A percentile compares a stretch with the other conserved stretches of the same genome.
Evolutionary conservation across 2,329 filamentous ascomycete species (phyloP).

Genomic region (Lojkania enalia): DNA sequence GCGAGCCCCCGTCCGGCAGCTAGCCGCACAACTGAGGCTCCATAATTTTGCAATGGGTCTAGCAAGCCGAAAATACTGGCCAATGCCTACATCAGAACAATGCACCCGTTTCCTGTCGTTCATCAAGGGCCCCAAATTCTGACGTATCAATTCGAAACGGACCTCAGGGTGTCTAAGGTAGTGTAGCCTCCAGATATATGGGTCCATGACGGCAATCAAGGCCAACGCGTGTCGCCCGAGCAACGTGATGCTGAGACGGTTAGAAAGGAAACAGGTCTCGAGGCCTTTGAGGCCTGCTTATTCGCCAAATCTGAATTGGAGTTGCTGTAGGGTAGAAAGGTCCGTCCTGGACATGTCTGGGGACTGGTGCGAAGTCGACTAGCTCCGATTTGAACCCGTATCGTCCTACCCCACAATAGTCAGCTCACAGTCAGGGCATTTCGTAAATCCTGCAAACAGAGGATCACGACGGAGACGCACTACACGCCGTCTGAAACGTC

Average conservation of each 20-base stretch:
- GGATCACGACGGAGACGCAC: slow-evolving; percentile 42
- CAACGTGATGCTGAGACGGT: slow-evolving; percentile 9
- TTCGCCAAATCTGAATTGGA: slow-evolving; percentile 61
- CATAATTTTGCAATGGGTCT: slow-evolving; percentile 24
- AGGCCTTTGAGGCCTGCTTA: slow-evolving; percentile 34
- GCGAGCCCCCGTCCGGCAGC: slow-evolving; percentile 16
- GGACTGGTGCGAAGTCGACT: slow-evolving; percentile 35
- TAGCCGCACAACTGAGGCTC: slow-evolving; percentile 10
- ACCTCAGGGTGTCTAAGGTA: slow-evolving; percentile 8
- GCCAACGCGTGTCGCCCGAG: slow-evolving; percentile 19
- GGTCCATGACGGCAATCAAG: slow-evolving; percentile 17
- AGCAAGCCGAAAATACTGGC: slow-evolving; percentile 15
- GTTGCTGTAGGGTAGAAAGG: slow-evolving; percentile 67
- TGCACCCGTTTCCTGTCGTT: slow-evolving; percentile 25
- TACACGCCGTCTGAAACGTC: slow-evolving; percentile 64
- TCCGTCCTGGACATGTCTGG: slow-evolving; percentile 55
- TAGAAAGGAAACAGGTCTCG: slow-evolving; percentile 32
- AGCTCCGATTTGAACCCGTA: slow-evolving; percentile 41
- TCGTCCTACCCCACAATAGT: slow-evolving; percentile 46
- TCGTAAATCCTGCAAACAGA: slow-evolving; percentile 20
- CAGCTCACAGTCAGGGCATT: slow-evolving; percentile 32
- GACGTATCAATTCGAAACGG: slow-evolving; percentile 5
- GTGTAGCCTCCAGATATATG: slow-evolving; percentile 15
- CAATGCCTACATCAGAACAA: slow-evolving; percentile 22
- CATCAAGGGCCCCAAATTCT: slow-evolving; percentile 1